Evolutionary conservation across 768 basidiomycete species (phyloP).

Genomic region (Coprinopsis strossmayeri): DNA sequence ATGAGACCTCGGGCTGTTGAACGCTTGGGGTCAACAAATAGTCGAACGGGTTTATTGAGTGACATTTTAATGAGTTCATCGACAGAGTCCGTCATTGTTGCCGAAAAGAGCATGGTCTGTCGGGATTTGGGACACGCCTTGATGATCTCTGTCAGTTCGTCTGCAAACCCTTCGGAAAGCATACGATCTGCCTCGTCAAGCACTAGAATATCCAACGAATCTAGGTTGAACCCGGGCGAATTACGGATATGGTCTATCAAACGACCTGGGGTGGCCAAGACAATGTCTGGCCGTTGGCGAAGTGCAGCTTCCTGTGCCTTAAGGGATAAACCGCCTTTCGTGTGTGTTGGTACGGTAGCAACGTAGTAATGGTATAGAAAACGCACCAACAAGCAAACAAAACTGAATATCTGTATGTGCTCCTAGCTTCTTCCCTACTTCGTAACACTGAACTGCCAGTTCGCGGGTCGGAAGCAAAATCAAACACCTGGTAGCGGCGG

Average conservation of each 20-base stretch:
- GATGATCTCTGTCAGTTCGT: constrained; percentile 92
- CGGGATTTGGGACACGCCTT: constrained; percentile 80
- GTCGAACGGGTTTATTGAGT: constrained; percentile 84
- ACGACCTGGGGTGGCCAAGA: constrained; percentile 96
- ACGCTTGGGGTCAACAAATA: constrained; percentile 94
- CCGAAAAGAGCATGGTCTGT: constrained; percentile 98
- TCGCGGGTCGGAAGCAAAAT: constrained; percentile 94
- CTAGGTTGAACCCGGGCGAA: constrained; percentile 87
- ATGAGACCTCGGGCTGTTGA: constrained; percentile 78
- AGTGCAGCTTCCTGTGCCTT: constrained; percentile 87
- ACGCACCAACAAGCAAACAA: constrained; percentile 85
- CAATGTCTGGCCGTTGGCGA: constrained; percentile 83
- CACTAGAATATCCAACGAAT: constrained; percentile 87
- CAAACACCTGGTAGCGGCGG: constrained; percentile 84
- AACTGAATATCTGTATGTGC: constrained; percentile 85
- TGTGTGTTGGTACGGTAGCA: neutral
- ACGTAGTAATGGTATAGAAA: neutral
- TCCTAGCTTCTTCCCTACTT: constrained; percentile 82
- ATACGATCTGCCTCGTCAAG: constrained; percentile 98
- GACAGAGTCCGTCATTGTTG: constrained; percentile 97
- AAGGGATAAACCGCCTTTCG: constrained; percentile 83
- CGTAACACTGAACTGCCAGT: constrained; percentile 91
- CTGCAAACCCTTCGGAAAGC: constrained; percentile 92
- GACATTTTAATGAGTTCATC: constrained; percentile 92
- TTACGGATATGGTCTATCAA: constrained; percentile 97